Percentiles rank a stretch among this genome's conserved stretches.
Evolutionary conservation across 768 basidiomycete species (phyloP).

Genomic region (Clavulina sp.): DNA sequence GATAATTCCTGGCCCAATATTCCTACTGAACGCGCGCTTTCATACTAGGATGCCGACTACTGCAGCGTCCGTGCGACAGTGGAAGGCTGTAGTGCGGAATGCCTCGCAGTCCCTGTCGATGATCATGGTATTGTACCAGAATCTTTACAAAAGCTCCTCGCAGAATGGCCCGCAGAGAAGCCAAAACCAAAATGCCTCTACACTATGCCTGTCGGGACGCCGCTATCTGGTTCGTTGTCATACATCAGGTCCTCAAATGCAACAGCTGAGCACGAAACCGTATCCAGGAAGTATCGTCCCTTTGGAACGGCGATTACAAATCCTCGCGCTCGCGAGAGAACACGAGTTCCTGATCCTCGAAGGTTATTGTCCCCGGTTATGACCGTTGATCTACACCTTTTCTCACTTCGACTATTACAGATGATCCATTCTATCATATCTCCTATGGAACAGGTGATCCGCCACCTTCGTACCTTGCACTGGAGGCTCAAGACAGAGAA

Average conservation of each 20-base stretch:
- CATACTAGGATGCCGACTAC: conserved; percentile 1
- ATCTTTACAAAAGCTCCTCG: conserved; percentile 43
- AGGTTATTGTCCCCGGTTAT: conserved; percentile 28
- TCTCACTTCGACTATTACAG: no score
- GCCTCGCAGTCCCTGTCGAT: conserved; percentile 65
- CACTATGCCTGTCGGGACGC: conserved; percentile 35
- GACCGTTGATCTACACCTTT: no score
- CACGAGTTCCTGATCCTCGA: conserved; percentile 73
- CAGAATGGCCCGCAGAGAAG: conserved; percentile 56
- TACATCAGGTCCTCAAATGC: background rate
- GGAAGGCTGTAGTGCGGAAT: conserved; percentile 34
- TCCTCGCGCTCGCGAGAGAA: conserved; percentile 51
- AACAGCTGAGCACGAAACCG: no score
- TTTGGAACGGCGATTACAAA: conserved; percentile 47
- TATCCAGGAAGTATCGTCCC: conserved; percentile 62
- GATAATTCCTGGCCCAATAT: conserved; percentile 11
- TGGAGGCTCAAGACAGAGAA: conserved; percentile 44
- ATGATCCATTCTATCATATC: conserved; percentile 52
- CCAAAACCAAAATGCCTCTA: conserved; percentile 64
- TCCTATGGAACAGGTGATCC: conserved; percentile 51
- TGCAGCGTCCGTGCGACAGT: conserved; percentile 56
- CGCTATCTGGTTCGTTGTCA: conserved; percentile 5
- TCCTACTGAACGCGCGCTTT: background rate
- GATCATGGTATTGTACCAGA: conserved; percentile 44
- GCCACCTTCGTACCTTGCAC: conserved; percentile 62